phyloP scores from a whole-genome alignment of 257 asterid species.

The Primulina huaijiensis region DNA sequence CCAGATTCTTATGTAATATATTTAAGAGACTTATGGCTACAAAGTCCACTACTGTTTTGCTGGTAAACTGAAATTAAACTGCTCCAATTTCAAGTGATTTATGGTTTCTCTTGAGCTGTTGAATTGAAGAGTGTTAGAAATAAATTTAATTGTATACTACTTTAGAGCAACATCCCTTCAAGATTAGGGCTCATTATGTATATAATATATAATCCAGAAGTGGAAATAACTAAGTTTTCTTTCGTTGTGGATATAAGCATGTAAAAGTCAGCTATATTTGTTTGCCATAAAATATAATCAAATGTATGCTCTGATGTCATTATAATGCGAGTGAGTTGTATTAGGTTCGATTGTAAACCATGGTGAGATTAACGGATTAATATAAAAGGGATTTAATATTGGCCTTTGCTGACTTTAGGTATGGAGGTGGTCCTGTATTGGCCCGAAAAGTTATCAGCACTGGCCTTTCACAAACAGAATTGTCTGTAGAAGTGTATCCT shows the following conservation, averaged over 20 bases:
- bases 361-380: slow-evolving; percentile 14
- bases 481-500: slow-evolving; percentile 98
- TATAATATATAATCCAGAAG: too few species aligned
- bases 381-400: slow-evolving; percentile 22
- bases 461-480: slow-evolving; percentile 87
- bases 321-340: slow-evolving; percentile 2
- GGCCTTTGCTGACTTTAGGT: slow-evolving; percentile 59
- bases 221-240: not conserved
- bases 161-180: slow-evolving; percentile 11
- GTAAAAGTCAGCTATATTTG: not conserved
- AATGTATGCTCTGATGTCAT: not conserved
- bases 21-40: not conserved
- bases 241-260: not conserved
- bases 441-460: slow-evolving; percentile 87
- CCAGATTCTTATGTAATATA: not conserved
- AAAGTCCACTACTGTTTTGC: not conserved
- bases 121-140: not conserved
- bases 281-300: not conserved
- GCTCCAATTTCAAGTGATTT: not conserved
- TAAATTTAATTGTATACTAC: slow-evolving; percentile 5
- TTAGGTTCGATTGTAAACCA: slow-evolving; percentile 6
- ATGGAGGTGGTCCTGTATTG: slow-evolving; percentile 93
- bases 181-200: not conserved
- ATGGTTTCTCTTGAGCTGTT: not conserved
- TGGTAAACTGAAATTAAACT: slow-evolving; percentile 21